Evolutionary conservation across 1,284 basidiomycete genomes (phyloP).

Genomic region (Fomitopsis palustris): DNA sequence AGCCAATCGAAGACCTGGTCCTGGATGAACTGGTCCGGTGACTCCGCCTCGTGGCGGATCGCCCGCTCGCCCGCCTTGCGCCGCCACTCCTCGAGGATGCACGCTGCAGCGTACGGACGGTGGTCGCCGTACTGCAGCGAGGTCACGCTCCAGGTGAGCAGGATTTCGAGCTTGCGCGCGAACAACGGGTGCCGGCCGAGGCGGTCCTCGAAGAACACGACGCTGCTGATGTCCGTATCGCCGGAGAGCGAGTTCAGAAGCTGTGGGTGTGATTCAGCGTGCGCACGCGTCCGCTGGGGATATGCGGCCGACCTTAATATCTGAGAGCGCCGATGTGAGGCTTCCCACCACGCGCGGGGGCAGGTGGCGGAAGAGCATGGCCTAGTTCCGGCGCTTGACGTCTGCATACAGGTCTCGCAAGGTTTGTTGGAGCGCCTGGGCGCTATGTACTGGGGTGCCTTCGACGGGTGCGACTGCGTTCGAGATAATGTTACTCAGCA

Average conservation of each 20-base stretch:
- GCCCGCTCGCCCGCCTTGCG: conserved; percentile 60
- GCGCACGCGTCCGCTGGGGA: background rate
- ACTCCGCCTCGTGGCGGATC: conserved; percentile 50
- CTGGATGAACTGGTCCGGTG: conserved; percentile 60
- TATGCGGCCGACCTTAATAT: conserved; percentile 54
- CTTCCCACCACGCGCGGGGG: conserved; percentile 53
- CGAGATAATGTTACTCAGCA: conserved; percentile 45
- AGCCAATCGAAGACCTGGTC: conserved; percentile 85
- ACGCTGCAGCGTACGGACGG: conserved; percentile 77
- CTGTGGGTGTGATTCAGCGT: conserved; percentile 32
- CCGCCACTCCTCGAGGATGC: conserved; percentile 71
- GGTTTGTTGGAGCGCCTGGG: conserved; percentile 40
- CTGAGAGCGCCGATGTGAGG: conserved; percentile 32
- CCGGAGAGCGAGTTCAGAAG: conserved; percentile 79
- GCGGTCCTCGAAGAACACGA: conserved; percentile 58
- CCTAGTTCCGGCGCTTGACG: conserved; percentile 70
- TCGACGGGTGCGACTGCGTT: conserved; percentile 31
- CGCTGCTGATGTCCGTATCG: conserved; percentile 60
- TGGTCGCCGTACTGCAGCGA: conserved; percentile 83
- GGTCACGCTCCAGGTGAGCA: conserved; percentile 87
- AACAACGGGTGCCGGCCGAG: conserved; percentile 45
- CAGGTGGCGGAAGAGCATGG: conserved; percentile 70
- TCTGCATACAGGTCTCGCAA: conserved; percentile 50
- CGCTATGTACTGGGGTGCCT: conserved; percentile 35
- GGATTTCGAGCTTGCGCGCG: conserved; percentile 71